These are phyloP conservation scores for Phytophthora melonis DNA, from an alignment of 352 stramenopile species.

Conservation along the genomic window DNA sequence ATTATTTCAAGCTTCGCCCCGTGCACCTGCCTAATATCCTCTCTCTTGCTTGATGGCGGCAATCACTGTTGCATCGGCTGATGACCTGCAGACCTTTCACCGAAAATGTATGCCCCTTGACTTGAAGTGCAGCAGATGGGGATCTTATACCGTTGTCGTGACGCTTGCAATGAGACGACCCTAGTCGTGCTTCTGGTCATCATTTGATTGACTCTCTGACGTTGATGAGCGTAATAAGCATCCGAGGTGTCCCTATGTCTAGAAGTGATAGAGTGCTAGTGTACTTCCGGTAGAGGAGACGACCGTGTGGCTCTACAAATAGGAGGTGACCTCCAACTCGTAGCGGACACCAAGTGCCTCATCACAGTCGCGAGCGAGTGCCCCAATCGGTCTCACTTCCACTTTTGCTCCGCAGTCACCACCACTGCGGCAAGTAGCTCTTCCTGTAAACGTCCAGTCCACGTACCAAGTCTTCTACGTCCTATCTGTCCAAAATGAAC, in stretches of 20 bases:
- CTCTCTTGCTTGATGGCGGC: too few relatives aligned
- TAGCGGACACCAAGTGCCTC: not conserved
- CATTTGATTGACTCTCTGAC: not conserved
- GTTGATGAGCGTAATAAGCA: not conserved
- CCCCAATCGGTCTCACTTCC: not conserved
- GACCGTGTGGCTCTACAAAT: not conserved
- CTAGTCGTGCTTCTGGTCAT: not conserved
- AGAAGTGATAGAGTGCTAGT: not conserved
- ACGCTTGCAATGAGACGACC: not conserved
- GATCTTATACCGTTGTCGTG: not conserved
- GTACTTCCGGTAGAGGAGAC: constrained; percentile 1
- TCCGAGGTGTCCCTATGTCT: not conserved
- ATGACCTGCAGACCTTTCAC: too few relatives aligned
- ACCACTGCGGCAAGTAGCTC: not conserved
- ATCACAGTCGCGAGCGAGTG: not conserved
- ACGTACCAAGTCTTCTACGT: not conserved
- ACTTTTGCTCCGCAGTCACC: not conserved
- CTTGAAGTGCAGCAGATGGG: not conserved
- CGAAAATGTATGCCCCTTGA: too few relatives aligned
- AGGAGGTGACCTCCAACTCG: not conserved
- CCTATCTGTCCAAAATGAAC: constrained; percentile 20
- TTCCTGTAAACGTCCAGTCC: not conserved
- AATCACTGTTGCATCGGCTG: too few relatives aligned
- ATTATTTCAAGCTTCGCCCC: too few relatives aligned
- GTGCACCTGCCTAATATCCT: too few relatives aligned